phyloP scores from a whole-genome alignment of 2,329 filamentous ascomycete genomes.

The Botrytis medusae region DNA sequence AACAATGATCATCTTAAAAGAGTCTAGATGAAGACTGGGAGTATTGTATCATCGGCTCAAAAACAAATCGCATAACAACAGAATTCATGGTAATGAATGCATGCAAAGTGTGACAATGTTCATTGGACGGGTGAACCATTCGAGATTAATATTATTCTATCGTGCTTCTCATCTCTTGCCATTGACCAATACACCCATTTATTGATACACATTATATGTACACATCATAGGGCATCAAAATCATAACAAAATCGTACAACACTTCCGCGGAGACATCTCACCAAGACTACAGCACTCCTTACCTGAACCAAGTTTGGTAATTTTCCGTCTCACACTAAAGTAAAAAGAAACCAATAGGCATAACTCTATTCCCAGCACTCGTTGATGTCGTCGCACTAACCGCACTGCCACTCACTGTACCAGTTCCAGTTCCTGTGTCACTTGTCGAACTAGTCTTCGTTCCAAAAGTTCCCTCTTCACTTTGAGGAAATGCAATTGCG shows the following conservation, averaged over 20 bases:
- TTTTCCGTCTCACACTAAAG: not conserved
- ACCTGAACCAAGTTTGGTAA: not conserved
- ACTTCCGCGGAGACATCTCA: not conserved
- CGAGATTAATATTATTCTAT: not conserved
- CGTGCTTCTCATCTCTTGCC: not conserved
- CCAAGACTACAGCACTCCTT: not conserved
- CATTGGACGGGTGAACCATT: not conserved
- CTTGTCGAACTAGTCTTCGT: not conserved
- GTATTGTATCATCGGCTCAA: not conserved
- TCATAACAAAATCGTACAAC: not conserved
- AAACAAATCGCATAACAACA: not conserved
- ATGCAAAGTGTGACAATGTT: not conserved
- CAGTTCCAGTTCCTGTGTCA: not conserved
- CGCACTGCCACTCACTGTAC: conserved; percentile 1
- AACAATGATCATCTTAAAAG: not conserved
- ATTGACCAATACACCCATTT: not conserved
- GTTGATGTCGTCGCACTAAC: not conserved
- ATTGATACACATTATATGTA: not conserved
- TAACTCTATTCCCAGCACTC: conserved; percentile 13
- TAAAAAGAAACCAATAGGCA: not conserved
- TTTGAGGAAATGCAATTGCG: not conserved
- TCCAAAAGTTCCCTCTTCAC: conserved; percentile 16
- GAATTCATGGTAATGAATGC: not conserved
- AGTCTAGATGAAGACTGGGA: not conserved
- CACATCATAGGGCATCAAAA: not conserved